Conservation (phyloP, 1,284 basidiomycete species). For the Exsudoporus floridanus region DNA sequence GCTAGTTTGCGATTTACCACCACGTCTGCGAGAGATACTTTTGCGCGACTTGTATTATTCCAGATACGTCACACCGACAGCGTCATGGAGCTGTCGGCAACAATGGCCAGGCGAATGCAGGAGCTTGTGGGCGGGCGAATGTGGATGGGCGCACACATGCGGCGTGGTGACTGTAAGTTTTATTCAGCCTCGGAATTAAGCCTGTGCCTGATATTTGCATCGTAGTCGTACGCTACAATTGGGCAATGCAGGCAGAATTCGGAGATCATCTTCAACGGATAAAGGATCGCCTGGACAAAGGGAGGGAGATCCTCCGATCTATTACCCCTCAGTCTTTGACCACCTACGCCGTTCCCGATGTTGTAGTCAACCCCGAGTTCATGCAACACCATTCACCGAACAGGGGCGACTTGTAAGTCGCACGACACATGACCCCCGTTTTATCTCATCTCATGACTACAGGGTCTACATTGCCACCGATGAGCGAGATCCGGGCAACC, state of each 20-base stretch:
- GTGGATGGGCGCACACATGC: conserved; percentile 51
- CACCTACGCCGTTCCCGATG: conserved; percentile 34
- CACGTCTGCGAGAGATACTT: conserved; percentile 31
- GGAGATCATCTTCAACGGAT: conserved; percentile 41
- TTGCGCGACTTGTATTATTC: conserved; percentile 38
- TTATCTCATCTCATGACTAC: conserved; percentile 11
- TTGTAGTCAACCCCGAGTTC: conserved; percentile 21
- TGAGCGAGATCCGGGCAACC: conserved; percentile 40
- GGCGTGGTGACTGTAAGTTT: conserved; percentile 45
- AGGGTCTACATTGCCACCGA: conserved; percentile 53
- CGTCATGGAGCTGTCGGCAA: conserved; percentile 36
- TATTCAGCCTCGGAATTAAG: conserved; percentile 15
- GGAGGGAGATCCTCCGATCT: conserved; percentile 31
- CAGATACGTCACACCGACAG: conserved; percentile 34
- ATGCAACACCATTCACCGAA: conserved; percentile 21
- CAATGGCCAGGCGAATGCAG: conserved; percentile 39
- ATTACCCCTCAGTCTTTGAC: conserved; percentile 21
- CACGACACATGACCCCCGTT: background rate
- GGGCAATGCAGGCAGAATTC: conserved; percentile 39
- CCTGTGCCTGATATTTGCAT: conserved; percentile 19
- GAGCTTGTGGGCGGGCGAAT: conserved; percentile 38
- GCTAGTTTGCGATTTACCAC: conserved; percentile 44
- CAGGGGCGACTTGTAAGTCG: conserved; percentile 27
- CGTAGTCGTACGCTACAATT: conserved; percentile 35
- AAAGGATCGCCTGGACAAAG: conserved; percentile 35